Percentiles rank a stretch among this genome's conserved stretches.
Conservation (phyloP, 1,139 yeast species). For the Blastobotrys niveus region DNA sequence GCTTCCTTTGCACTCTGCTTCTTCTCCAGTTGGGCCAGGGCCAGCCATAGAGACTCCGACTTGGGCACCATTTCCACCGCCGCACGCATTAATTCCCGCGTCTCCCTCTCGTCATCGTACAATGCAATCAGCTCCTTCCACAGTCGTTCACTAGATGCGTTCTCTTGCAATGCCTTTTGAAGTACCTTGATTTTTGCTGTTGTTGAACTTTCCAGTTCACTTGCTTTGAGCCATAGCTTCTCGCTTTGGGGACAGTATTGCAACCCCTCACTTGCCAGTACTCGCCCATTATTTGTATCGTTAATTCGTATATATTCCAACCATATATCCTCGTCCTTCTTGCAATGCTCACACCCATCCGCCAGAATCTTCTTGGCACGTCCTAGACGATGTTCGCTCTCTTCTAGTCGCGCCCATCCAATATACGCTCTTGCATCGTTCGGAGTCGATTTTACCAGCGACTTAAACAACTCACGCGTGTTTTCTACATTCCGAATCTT, state of each 20-base stretch:
- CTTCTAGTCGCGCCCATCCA: slow-evolving; percentile 77
- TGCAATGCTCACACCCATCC: slow-evolving; percentile 69
- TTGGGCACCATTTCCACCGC: slow-evolving; percentile 68
- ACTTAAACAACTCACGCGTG: slow-evolving; percentile 55
- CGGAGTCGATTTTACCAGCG: slow-evolving; percentile 71
- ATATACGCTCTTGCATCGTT: slow-evolving; percentile 78
- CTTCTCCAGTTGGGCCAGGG: slow-evolving; percentile 43
- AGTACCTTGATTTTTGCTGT: slow-evolving; percentile 50
- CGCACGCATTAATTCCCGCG: slow-evolving; percentile 50
- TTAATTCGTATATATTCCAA: slow-evolving; percentile 71
- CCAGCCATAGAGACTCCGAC: slow-evolving; percentile 62
- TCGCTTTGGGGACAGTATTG: slow-evolving; percentile 50
- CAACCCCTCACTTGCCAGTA: slow-evolving; percentile 63
- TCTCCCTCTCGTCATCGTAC: slow-evolving; percentile 44
- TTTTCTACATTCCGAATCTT: slow-evolving; percentile 50
- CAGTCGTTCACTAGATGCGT: slow-evolving; percentile 58
- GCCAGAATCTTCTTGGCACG: slow-evolving; percentile 57
- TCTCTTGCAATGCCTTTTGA: slow-evolving; percentile 66
- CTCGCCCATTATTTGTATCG: slow-evolving; percentile 43
- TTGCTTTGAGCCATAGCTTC: slow-evolving; percentile 67
- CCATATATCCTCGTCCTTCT: slow-evolving; percentile 73
- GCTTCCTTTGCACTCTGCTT: slow-evolving; percentile 43
- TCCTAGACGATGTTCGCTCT: slow-evolving; percentile 49
- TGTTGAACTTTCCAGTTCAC: slow-evolving; percentile 55
- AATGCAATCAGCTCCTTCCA: slow-evolving; percentile 52